Conservation (phyloP, 2,329 filamentous ascomycete genomes). For the Celoporthe dispersa region DNA sequence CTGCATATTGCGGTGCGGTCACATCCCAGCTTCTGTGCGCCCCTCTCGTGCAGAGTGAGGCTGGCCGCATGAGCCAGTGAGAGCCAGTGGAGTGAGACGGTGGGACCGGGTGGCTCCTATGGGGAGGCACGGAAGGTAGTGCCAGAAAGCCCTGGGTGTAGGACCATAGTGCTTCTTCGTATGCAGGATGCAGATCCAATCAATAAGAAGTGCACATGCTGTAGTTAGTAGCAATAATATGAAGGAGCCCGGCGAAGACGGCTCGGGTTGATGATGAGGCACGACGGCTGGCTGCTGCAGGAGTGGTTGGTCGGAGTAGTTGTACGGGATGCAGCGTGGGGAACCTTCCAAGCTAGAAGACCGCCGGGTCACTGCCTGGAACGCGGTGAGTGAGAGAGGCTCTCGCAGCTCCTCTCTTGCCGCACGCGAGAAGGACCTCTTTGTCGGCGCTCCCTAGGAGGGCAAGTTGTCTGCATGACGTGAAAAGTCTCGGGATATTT, state of each 20-base stretch:
- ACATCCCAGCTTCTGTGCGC: constrained; percentile 19
- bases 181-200: constrained; percentile 18
- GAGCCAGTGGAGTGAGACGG: constrained; percentile 16
- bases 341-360: constrained; percentile 7
- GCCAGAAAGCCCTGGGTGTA: constrained; percentile 20
- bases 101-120: constrained; percentile 22
- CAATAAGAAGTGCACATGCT: background rate
- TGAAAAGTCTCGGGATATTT: constrained; percentile 4
- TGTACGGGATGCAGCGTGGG: constrained; percentile 2
- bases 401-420: background rate
- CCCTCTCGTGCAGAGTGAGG: constrained; percentile 25
- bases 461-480: background rate
- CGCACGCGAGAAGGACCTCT: too few species aligned
- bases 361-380: constrained; percentile 20
- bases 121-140: constrained; percentile 14
- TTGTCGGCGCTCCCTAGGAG: background rate
- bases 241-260: constrained; percentile 1
- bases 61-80: constrained; percentile 23
- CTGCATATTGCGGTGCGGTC: constrained; percentile 18
- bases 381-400: constrained; percentile 15
- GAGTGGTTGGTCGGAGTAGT: constrained; percentile 3
- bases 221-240: background rate
- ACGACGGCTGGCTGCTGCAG: constrained; percentile 15
- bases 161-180: constrained; percentile 10
- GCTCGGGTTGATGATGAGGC: constrained; percentile 11